Base-by-base conservation (phyloP, 1,139 yeast genomes). In the Debaryomyces subglobosus region DNA sequence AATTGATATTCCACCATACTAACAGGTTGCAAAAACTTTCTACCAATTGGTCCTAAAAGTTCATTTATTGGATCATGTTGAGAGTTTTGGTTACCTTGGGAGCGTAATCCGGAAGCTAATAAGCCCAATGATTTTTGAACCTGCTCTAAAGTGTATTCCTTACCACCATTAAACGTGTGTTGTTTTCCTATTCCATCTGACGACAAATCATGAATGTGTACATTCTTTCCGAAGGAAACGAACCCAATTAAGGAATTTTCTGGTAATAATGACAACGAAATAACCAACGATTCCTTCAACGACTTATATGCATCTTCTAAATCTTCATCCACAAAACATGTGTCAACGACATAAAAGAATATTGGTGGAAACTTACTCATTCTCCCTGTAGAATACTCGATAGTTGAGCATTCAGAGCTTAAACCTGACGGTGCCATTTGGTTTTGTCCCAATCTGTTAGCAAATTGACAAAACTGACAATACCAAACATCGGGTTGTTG, bases 311-410 rank as follows among this genome's bases (percentile, higher is more conserved):
- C 72, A 39, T 71, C 77, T 15, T 56, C 68, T 9, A 70, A 49
- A 44, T 76, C 81, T 10, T 65, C 69, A 3, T 61, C 61, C 39
- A 79, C 86, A 45, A 81, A 69, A 55, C 89, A 82, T 0, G 86
- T 76, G 64, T 87, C 95, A 24, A 87, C 82, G n/a, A 86, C 83
- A 56, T 76, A 85, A 32, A 85, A 59, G 60, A 82, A 85, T 5
- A 85, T 74, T 2, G 79, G 80, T 0, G 84, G 82, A 25, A 72
- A 63, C 13, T 65, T 63, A 23, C 74, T 70, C 35, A 46, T 49
- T 38, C 78, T 71, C 0, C 82, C 79, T 20, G 86, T 70, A 8
- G 74, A 60, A 59, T 85, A 87, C 61, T 87, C 94, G 16, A 85
- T 73, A 1, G 91, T 82, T 6, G 84, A 63, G 36, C 71, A 67